Base-by-base conservation (phyloP, 2,329 filamentous ascomycete genomes). In the Penicillium sp. region DNA sequence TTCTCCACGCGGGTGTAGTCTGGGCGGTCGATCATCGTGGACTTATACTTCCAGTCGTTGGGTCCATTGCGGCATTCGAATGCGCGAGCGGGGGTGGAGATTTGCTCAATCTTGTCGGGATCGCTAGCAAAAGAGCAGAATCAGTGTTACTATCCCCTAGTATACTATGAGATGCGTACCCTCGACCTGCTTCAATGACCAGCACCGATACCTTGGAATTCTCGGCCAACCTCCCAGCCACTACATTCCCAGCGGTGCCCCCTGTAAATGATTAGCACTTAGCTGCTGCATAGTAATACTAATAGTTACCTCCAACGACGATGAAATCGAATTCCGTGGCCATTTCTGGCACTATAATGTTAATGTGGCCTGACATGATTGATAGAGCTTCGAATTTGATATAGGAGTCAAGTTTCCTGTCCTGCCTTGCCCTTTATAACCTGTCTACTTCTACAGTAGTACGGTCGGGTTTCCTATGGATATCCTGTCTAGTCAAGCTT, bases 1-100 rank as follows among this genome's bases (percentile, higher is more conserved):
- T 81, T 81, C 59, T 83, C 79, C 32, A 82, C 68, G 10, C 79
- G 76, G 34, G 75, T 74, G 55, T 82, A 82, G 52, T 82, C 78
- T 9, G 72, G 68, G 2, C 78, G 73, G 44, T 80, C 72, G 56
- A 82, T 74, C 64, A 83, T 73, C 26, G 77, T 80, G 1, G 77
- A 77, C 66, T 82, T 82, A 65, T 81, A 84, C 0, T 68, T 69
- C 78, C 78, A 82, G 62, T 83, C 79, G 51, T 80, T 73, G 56
- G 79, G 64, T 58, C 75, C 77, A 29, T 71, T 73, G 13, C 79
- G 74, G 0, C 80, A 70, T 6, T 75, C 71, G 53, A 83, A 76
- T 28, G 79, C 79, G 4, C 65, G 64, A 0, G 76, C 74, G 1
- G 79, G 79, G 1, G 79, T 82, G 4, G 69, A 76, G 59, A 82